phyloP scores from a whole-genome alignment of 148 eudicot species.

The Chenopodium suecicum region DNA sequence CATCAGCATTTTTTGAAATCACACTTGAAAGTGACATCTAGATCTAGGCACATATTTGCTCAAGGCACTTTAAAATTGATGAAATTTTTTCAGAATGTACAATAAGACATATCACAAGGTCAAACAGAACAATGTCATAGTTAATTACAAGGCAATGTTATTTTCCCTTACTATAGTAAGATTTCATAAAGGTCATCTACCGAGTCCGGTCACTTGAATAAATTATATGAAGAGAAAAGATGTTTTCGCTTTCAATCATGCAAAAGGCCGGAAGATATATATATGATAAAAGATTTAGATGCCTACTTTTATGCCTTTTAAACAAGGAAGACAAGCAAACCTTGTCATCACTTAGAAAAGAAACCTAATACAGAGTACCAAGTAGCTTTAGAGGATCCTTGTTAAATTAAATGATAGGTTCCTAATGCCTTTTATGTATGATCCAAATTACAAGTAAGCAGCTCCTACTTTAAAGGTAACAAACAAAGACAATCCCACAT shows the following conservation, averaged over 20 bases:
- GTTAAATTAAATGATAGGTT: conserved; percentile 2
- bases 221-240: neutral
- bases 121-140: neutral
- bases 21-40: neutral
- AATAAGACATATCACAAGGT: no score
- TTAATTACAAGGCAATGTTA: neutral
- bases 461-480: conserved; percentile 2
- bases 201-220: neutral
- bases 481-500: conserved; percentile 14
- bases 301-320: neutral
- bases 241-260: neutral
- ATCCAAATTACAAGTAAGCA: conserved; percentile 1
- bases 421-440: neutral
- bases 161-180: neutral
- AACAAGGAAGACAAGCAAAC: neutral
- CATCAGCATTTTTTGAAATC: neutral
- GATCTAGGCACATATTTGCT: neutral
- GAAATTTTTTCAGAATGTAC: no score
- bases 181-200: neutral
- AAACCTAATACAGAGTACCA: neutral
- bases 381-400: neutral
- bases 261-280: neutral
- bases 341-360: neutral
- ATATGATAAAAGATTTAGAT: neutral
- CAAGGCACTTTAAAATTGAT: neutral